Base-by-base conservation (phyloP, 208 protist genomes). In the Leishmania amazonensis region DNA sequence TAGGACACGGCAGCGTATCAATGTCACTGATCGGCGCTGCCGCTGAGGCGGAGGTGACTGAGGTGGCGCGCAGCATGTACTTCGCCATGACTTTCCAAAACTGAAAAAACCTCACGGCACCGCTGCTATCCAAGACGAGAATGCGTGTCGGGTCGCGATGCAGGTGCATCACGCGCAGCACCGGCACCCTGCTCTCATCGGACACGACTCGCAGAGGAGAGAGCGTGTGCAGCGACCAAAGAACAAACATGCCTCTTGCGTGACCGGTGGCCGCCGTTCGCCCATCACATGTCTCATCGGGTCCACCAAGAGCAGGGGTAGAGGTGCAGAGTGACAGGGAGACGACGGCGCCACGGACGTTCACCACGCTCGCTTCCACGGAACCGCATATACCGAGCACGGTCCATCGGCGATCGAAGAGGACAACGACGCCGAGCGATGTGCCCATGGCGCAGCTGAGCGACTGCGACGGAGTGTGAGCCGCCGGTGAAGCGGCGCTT, bases 21-120 rank as follows among this genome's bases (percentile, higher is more conserved):
- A 92, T 62, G 84, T 89, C 85, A 58, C 77, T 86, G 68, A 88
- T 87, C 51, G 83, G 83, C 35, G 78, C 84, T 4, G 76, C 53
- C 15, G 78, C 49, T 9, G 71, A 70, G 6, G 80, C 57, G 19
- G 83, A n/a, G 38, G 54, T 79, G 31, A 96, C 47, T 24, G 86
- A 84, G 13, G 81, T 86, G 45, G 83, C 76, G 64, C 93, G 88
- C 64, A 91, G 79, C 70, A 91, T 78, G 45, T 83, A 78, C 75
- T 87, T 89, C 24, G 79, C 74, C 79, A 96, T 80, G 7, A 94
- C 82, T 11, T 84, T 87, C 31, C 88, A 88, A 60, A 92, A 93
- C 42, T 86, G 88, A 35, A 95, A 78, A 6, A 94, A 54, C 42
- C 83, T 86, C 40, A 93, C 76, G 49, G 71, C 82, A 15, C 91